Conservation (phyloP, 176 grass and related monocot species). For the Dactylis glomerata region DNA sequence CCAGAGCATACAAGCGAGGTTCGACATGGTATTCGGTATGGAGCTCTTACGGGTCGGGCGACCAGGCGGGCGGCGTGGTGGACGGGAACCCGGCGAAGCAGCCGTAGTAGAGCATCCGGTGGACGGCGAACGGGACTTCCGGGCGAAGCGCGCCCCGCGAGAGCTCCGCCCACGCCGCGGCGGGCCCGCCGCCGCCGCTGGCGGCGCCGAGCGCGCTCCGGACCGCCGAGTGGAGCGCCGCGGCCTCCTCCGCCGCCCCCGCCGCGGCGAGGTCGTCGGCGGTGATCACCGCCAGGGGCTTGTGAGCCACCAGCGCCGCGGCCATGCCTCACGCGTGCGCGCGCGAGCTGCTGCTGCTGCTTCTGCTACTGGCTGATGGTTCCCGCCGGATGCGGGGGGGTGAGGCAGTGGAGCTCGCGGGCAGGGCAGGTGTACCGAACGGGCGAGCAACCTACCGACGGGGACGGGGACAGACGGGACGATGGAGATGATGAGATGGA, state of each 20-base stretch:
- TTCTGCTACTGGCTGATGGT: not conserved
- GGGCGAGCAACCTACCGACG: constrained; percentile 1
- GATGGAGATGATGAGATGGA: not conserved
- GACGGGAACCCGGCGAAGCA: constrained; percentile 60
- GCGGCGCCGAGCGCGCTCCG: constrained; percentile 23
- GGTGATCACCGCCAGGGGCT: constrained; percentile 54
- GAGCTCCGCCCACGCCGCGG: constrained; percentile 65
- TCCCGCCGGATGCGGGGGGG: not conserved
- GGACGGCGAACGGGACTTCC: constrained; percentile 64
- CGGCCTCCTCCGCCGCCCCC: constrained; percentile 33
- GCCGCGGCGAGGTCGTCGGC: constrained; percentile 62
- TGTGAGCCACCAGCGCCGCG: constrained; percentile 36
- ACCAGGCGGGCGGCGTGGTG: constrained; percentile 75
- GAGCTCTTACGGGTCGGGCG: constrained; percentile 56
- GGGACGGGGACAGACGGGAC: not conserved
- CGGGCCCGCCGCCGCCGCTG: constrained; percentile 12
- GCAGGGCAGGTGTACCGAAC: constrained; percentile 28
- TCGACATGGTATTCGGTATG: not conserved
- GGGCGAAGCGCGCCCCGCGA: constrained; percentile 39
- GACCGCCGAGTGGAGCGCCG: constrained; percentile 39
- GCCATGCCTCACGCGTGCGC: constrained; percentile 6
- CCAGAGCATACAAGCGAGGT: not conserved
- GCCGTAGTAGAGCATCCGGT: constrained; percentile 96
- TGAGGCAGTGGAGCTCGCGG: not conserved
- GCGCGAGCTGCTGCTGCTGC: not conserved